Evolutionary conservation across 192 early-diverging fungal species (phyloP).

Genomic region (Coemansia sp.): DNA sequence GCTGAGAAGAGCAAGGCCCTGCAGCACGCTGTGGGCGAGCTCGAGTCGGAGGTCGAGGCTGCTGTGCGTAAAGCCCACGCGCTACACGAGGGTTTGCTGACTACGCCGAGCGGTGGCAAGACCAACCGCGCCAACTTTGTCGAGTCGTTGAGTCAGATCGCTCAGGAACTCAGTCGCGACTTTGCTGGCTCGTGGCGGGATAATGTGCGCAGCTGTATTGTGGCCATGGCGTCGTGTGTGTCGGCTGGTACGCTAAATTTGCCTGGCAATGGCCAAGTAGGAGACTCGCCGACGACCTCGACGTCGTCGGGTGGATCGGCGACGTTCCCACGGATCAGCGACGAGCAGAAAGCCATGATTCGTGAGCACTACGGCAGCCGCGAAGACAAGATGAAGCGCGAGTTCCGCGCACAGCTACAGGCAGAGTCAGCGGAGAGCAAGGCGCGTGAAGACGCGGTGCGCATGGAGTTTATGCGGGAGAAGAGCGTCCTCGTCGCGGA

Average conservation of each 20-base stretch:
- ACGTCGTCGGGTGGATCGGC: conserved; percentile 21
- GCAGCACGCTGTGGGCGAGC: conserved; percentile 24
- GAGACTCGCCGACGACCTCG: conserved; percentile 6
- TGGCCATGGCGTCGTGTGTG: conserved; percentile 9
- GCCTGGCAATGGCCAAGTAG: not conserved
- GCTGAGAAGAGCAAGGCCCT: conserved; percentile 13
- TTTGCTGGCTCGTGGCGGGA: conserved; percentile 36
- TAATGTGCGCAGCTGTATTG: conserved; percentile 26
- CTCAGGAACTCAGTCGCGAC: conserved; percentile 20
- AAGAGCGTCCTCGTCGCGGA: conserved; percentile 17
- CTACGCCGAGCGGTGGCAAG: conserved; percentile 2
- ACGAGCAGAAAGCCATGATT: conserved; percentile 38
- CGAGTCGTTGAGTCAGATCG: conserved; percentile 23
- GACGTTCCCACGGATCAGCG: conserved; percentile 22
- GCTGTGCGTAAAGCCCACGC: conserved; percentile 15
- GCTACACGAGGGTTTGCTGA: conserved; percentile 14
- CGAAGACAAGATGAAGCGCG: conserved; percentile 10
- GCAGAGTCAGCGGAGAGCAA: conserved; percentile 2
- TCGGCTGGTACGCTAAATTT: not conserved
- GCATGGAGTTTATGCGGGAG: conserved; percentile 5
- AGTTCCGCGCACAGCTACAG: conserved; percentile 8
- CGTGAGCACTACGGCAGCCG: conserved; percentile 18
- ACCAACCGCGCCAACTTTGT: conserved; percentile 20
- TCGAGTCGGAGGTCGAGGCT: conserved; percentile 26
- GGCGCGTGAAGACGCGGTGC: not conserved